Evolutionary conservation across 139 green algal species (phyloP).

Genomic region (Picochlorum sp.): DNA sequence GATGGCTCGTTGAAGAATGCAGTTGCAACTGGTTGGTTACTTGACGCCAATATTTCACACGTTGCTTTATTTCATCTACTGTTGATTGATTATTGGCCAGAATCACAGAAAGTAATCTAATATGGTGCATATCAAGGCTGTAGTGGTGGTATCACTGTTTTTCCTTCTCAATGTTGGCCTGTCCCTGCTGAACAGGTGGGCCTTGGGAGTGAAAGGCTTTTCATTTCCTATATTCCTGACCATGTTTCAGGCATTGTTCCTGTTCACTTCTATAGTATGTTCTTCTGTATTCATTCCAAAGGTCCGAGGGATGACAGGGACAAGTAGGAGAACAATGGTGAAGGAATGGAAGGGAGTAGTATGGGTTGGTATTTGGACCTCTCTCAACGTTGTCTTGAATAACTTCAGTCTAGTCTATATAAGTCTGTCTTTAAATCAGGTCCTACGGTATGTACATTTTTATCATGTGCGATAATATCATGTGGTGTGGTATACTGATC

Average conservation of each 20-base stretch:
- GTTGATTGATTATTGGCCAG: too few relatives aligned
- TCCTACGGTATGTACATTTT: neutral
- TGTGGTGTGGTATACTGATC: neutral
- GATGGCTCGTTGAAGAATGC: too few relatives aligned
- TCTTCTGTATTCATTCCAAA: too few relatives aligned
- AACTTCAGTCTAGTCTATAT: slow-evolving; percentile 9
- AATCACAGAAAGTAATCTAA: too few relatives aligned
- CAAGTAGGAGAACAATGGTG: neutral
- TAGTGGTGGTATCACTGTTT: slow-evolving; percentile 1
- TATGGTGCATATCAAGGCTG: neutral
- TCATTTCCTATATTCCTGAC: slow-evolving; percentile 8
- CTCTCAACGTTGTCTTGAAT: neutral
- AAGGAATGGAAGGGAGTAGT: neutral
- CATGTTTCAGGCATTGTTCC: slow-evolving; percentile 6
- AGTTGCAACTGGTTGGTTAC: too few relatives aligned
- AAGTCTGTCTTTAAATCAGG: slow-evolving; percentile 12
- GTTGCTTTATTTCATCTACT: too few relatives aligned
- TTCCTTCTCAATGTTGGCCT: slow-evolving; percentile 10
- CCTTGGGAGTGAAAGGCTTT: slow-evolving; percentile 7
- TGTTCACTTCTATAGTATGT: neutral
- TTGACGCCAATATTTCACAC: too few relatives aligned
- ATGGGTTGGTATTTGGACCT: neutral
- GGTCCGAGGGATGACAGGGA: too few relatives aligned
- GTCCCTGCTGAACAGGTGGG: slow-evolving; percentile 7
- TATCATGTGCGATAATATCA: neutral